Percentiles rank a stretch among this genome's conserved stretches.
phyloP scores from a whole-genome alignment of 164 flowering plant genomes.

The Echeveria elegans region DNA sequence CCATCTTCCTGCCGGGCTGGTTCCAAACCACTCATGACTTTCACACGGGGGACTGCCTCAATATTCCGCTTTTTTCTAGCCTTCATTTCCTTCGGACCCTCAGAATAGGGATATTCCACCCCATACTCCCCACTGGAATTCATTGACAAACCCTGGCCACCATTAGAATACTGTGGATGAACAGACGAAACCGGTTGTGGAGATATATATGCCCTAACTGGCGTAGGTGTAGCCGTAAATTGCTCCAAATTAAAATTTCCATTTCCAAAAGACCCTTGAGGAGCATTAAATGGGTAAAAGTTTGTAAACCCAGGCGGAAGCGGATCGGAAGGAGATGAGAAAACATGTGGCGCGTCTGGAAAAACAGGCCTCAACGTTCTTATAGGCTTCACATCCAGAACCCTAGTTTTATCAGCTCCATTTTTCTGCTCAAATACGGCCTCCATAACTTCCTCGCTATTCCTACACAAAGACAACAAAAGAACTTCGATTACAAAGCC shows the following conservation, averaged over 20 bases:
- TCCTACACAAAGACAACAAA: too few species aligned
- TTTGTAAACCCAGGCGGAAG: constrained; percentile 23
- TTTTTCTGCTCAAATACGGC: background rate
- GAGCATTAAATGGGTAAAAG: constrained; percentile 23
- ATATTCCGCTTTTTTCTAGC: background rate
- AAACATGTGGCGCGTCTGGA: constrained; percentile 13
- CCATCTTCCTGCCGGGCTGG: constrained; percentile 22
- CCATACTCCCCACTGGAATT: constrained; percentile 3
- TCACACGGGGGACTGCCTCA: background rate
- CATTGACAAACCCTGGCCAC: constrained; percentile 8
- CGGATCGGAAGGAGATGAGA: constrained; percentile 18
- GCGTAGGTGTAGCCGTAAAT: constrained; percentile 7
- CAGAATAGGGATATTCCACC: background rate
- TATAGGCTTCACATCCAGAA: constrained; percentile 27
- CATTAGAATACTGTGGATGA: constrained; percentile 2
- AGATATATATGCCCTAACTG: constrained; percentile 10
- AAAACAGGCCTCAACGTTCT: constrained; percentile 21
- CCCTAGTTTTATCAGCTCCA: constrained; percentile 19
- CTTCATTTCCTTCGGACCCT: constrained; percentile 8
- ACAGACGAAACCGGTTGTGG: constrained; percentile 6
- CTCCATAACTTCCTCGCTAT: background rate
- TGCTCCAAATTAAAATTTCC: background rate
- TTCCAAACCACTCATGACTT: constrained; percentile 7
- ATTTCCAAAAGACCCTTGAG: constrained; percentile 1
- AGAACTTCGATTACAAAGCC: background rate